Evolutionary conservation across 202 grass and related monocot genomes (phyloP), one percentile per base, ranked within the genome.

Genomic region (Schoenoplectus triqueter): DNA sequence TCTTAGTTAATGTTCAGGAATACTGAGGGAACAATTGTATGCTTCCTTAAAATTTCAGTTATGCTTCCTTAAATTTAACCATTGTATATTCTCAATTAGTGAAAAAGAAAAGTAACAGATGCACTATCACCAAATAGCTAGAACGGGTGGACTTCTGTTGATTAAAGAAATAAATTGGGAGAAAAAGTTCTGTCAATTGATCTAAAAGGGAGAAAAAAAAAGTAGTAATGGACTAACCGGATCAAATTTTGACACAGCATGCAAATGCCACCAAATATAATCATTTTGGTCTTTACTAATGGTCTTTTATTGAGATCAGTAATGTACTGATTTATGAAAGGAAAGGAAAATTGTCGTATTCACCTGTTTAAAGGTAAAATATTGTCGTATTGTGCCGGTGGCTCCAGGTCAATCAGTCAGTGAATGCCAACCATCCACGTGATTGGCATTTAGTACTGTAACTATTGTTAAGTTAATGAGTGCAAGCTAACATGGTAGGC

Each of bases 251-350:
- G 31, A 60, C 39, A 78, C 7, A 5, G 75, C 75, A 18, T 57
- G 2, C 2, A 60, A 78, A 60, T 78, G 74, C 74, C 6, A 31
- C 75, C 31, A 60, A 60, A 78, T 78, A 7, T 59, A 78, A 78
- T 78, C 13, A 61, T 78, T 31, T 51, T 44, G 54, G 55, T 54
- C 54, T 61, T 15, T 78, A 59, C 52, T 57, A 44, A 3, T 54
- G 1, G 6, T 14, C 6, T 78, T 78, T 61, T 18, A 59, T 61
- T 44, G 31, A 61, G 56, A 78, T 44, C 7, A 59, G 60, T 60
- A 61, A 44, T 61, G 22, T 57, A 57, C 2, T 42, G 40, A 61
- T 61, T 78, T 78, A 42, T 60, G 44, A 78, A 78, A 9, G 2
- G 39, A 5, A 45, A 44, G 42, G 40, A 14, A 45, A 60, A 61